Base-by-base conservation (phyloP, 768 basidiomycete genomes). In the Tephrocybe sp. region DNA sequence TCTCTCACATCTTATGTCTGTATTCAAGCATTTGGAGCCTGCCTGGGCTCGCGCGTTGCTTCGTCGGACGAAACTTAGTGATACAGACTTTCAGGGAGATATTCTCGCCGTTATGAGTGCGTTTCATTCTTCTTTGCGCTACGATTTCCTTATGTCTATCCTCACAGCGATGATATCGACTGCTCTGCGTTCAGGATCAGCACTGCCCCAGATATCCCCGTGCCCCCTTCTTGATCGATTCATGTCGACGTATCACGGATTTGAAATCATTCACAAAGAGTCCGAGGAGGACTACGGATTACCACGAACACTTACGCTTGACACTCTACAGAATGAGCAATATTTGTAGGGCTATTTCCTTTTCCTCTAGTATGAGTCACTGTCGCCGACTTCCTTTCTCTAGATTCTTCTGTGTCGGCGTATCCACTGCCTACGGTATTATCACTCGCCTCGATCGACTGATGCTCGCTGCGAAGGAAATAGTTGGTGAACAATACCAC, bases 201-300 rank as follows among this genome's bases (percentile, higher is more conserved):
- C 92, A 0, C 71, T 95, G 2, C 92, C 92, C 0, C 92, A 94
- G 61, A 88, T 94, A 48, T 93, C 91, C 2, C 91, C 92, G 0
- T 87, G 85, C 58, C 91, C 84, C 1, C 68, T 81, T 7, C 56
- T 79, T 0, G 77, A 80, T 54, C 66, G 79, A 9, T 81, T 77
- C 53, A 68, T 72, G 65, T 62, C 69, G 26, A 63, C 69, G 47
- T 73, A 73, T 44, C 78, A 86, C 48, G 84, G 86, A 3, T 60
- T 87, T 48, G 78, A 87, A 49, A 75, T 91, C 16, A 79, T 89
- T 12, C 78, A 84, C 30, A 78, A 83, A 53, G 85, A 87, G 34
- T 77, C 79, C 0, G 88, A 89, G 56, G 85, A 87, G 38, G 84
- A 87, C 57, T 86, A 83, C 60, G 88, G 87, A 1, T 70, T 92